Evolutionary conservation across 768 basidiomycete genomes (phyloP), one percentile per base, ranked within the genome.

Genomic region (Russula emetica): DNA sequence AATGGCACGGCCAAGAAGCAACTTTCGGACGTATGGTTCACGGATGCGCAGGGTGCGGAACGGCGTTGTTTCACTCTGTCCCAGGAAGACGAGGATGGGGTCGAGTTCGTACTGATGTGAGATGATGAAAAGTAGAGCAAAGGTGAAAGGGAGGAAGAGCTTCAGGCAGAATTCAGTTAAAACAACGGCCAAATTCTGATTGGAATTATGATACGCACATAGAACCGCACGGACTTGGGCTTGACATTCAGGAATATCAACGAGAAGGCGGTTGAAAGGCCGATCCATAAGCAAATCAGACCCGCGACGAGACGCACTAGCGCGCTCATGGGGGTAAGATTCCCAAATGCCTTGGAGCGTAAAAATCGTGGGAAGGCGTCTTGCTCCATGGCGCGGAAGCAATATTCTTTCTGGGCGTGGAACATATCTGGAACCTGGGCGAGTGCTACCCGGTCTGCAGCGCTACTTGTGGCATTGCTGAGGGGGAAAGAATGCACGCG

Each of bases 51-150:
- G 87, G 6, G 92, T 93, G 61, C 91, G 87, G 85, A 98, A 98
- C 2, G 96, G 95, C 13, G 94, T 97, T 45, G 95, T 97, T 74
- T 98, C 97, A 50, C 94, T 95, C 74, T 92, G 91, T 64, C 87
- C 87, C 71, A 98, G 77, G 78, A 98, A 92, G 67, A 98, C 90
- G 68, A 98, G 87, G 71, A 98, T 79, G 13, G 97, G 97, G 73
- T 98, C 96, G 58, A 98, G 87, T 74, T 97, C 94, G 76, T 98
- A 98, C 75, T 95, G 94, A 72, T 97, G 92, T 18, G 95, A 93
- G 62, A 98, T 81, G 67, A 99, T 86, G 79, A 90, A 91, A 68
- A 97, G 87, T 71, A 91, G 78, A 60, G 95, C 92, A 69, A 98
- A 73, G 24, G 89, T 80, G 76, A 97, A 98, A 0, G 97, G 96